These are phyloP conservation scores for Trichoderma brevicompactum DNA, from an alignment of 2,329 filamentous ascomycete genomes.

Conservation along the genomic window DNA sequence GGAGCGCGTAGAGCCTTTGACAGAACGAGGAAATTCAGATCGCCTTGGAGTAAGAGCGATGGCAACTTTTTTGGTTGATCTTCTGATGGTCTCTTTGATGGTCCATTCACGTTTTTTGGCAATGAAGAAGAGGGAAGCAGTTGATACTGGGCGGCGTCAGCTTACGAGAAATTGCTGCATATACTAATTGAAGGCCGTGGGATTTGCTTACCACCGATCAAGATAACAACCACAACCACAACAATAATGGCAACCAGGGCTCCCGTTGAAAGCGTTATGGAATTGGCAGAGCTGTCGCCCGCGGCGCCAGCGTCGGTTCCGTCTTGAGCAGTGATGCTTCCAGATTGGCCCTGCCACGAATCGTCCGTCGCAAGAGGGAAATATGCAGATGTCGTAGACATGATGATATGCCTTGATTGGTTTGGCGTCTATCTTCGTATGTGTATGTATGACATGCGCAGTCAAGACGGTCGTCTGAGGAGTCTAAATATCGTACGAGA, in stretches of 20 bases:
- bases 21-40: constrained; percentile 62
- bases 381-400: constrained; percentile 46
- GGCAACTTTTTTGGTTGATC: constrained; percentile 66
- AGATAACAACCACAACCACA: constrained; percentile 67
- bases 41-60: constrained; percentile 66
- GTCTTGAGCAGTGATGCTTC: constrained; percentile 43
- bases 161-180: background rate
- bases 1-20: constrained; percentile 49
- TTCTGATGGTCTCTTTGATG: constrained; percentile 70
- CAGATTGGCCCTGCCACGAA: constrained; percentile 41
- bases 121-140: constrained; percentile 72
- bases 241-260: constrained; percentile 76
- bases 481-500: constrained; percentile 24
- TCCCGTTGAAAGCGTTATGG: constrained; percentile 67
- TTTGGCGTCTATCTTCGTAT: background rate
- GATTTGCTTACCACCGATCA: constrained; percentile 67
- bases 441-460: background rate
- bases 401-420: constrained; percentile 34
- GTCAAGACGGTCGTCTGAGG: background rate
- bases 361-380: constrained; percentile 43
- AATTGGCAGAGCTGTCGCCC: constrained; percentile 60
- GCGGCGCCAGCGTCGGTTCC: constrained; percentile 67
- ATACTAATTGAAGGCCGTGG: background rate
- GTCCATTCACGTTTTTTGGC: constrained; percentile 88
- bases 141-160: constrained; percentile 55